Evolutionary conservation across 1,284 basidiomycete genomes (phyloP).

Genomic region (Melampsora americana): DNA sequence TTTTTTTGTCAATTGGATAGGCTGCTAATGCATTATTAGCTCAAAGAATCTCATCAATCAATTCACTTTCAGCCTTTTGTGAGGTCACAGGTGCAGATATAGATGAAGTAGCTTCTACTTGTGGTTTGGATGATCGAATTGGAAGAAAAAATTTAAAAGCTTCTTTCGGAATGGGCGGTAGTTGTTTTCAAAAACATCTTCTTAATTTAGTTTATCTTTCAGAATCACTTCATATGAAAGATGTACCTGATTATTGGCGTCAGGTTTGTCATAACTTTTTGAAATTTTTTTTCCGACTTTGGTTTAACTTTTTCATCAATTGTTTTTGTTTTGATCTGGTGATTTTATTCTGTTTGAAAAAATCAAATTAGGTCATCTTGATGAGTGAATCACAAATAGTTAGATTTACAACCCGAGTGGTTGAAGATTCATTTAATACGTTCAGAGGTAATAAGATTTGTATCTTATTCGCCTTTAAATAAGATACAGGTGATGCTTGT

Average conservation of each 20-base stretch:
- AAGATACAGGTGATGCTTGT: constrained; percentile 57
- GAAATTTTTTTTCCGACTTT: not conserved
- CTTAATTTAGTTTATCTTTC: no score
- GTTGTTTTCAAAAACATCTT: no score
- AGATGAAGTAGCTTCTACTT: no score
- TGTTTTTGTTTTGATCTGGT: no score
- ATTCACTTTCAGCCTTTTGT: no score
- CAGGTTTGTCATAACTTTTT: constrained; percentile 51
- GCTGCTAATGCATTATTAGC: no score
- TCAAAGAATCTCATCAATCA: no score
- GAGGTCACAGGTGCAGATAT: no score
- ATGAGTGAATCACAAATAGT: constrained; percentile 96
- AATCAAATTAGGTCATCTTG: constrained; percentile 69
- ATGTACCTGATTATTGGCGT: constrained; percentile 95
- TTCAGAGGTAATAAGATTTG: constrained; percentile 82
- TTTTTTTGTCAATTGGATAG: no score
- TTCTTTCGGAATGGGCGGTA: no score
- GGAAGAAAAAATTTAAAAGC: no score
- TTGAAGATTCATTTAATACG: constrained; percentile 84
- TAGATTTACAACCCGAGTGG: constrained; percentile 37
- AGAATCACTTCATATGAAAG: constrained; percentile 87
- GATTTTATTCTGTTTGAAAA: not conserved
- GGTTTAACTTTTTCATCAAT: not conserved
- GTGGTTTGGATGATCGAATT: no score
- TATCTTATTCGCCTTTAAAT: constrained; percentile 67